Conservation (phyloP, 768 basidiomycete species). For the Mrakia hoshinonis region DNA sequence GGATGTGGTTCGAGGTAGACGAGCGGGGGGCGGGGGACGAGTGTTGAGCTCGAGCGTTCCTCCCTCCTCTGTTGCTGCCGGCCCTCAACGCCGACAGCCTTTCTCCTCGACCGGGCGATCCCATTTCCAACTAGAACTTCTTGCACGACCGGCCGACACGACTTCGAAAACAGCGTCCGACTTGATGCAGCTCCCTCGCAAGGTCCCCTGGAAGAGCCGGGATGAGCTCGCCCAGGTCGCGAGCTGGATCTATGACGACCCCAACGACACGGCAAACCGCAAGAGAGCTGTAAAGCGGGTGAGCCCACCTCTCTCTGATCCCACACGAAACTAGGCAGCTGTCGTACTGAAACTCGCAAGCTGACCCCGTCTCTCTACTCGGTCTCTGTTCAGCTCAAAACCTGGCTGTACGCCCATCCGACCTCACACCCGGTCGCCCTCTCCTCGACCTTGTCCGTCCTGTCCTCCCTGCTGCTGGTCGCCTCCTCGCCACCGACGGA, state of each 20-base stretch:
- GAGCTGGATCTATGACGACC: conserved; percentile 63
- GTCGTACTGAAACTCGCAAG: conserved; percentile 20
- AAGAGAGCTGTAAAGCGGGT: conserved; percentile 49
- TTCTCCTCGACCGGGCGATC: too few relatives aligned
- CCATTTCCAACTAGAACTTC: too few relatives aligned
- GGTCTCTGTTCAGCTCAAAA: conserved; percentile 34
- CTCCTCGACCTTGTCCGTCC: conserved; percentile 36
- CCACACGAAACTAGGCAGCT: neutral
- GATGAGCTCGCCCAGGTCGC: conserved; percentile 67
- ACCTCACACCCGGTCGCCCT: conserved; percentile 38
- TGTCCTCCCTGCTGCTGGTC: conserved; percentile 33
- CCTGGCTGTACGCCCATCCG: conserved; percentile 22
- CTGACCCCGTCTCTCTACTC: neutral
- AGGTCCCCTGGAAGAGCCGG: conserved; percentile 67
- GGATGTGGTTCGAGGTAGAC: too few relatives aligned
- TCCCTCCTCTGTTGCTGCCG: too few relatives aligned
- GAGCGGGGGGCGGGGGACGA: too few relatives aligned
- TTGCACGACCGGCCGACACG: too few relatives aligned
- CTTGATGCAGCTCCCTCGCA: conserved; percentile 48
- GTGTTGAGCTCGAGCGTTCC: too few relatives aligned
- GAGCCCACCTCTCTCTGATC: neutral
- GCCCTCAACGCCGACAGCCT: too few relatives aligned
- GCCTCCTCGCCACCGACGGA: conserved; percentile 44
- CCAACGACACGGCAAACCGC: conserved; percentile 55
- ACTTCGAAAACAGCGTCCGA: neutral